These are phyloP conservation scores for Fusarium newnesense DNA, from an alignment of 2,329 filamentous ascomycete genomes.

Conservation along the genomic window DNA sequence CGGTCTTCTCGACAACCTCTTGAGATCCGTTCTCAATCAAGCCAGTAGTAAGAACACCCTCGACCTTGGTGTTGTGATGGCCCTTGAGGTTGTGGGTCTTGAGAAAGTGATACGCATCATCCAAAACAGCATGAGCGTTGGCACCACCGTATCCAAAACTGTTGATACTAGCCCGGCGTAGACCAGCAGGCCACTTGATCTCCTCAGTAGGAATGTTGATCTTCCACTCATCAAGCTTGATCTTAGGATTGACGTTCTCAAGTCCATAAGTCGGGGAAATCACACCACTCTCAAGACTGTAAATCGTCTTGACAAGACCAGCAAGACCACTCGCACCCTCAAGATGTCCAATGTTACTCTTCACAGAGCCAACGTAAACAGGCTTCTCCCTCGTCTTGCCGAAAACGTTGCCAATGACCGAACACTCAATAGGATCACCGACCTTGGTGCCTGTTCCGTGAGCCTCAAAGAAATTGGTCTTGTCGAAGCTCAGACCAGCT, in stretches of 20 bases:
- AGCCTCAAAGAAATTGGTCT: not conserved
- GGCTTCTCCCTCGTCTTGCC: not conserved
- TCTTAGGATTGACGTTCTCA: not conserved
- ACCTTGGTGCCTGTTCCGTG: conserved; percentile 58
- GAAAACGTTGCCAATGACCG: not conserved
- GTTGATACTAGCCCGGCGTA: not conserved
- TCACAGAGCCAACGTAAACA: conserved; percentile 20
- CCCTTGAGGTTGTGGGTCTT: not conserved
- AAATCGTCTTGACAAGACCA: not conserved
- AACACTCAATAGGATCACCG: conserved; percentile 41
- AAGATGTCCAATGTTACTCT: conserved; percentile 21
- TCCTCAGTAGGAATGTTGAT: not conserved
- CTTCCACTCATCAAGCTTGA: not conserved
- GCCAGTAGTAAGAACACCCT: not conserved
- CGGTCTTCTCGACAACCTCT: fast-evolving
- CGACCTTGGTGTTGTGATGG: not conserved
- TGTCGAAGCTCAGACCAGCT: not conserved
- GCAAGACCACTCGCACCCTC: conserved; percentile 17
- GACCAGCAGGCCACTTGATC: not conserved
- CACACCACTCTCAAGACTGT: not conserved
- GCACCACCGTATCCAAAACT: not conserved
- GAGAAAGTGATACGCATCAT: conserved; percentile 1
- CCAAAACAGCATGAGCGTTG: not conserved
- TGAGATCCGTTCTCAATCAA: not conserved
- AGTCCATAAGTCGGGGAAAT: not conserved